phyloP scores from a whole-genome alignment of 2,329 filamentous ascomycete genomes.

The Ustulina deusta region DNA sequence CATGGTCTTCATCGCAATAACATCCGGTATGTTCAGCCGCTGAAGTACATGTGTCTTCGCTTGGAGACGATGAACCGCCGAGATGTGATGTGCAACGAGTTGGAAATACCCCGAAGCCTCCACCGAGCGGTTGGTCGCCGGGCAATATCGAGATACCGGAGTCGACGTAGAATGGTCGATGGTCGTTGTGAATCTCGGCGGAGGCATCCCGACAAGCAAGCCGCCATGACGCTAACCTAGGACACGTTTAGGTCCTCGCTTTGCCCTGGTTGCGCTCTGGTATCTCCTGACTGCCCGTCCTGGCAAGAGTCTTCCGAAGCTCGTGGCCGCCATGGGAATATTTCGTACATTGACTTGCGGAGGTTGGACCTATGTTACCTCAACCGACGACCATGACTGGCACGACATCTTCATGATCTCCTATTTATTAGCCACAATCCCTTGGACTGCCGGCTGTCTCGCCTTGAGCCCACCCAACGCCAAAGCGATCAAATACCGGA shows the following conservation, averaged over 20 bases:
- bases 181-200: neutral
- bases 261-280: conserved; percentile 90
- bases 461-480: conserved; percentile 87
- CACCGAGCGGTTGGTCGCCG: neutral
- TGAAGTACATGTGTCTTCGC: conserved; percentile 6
- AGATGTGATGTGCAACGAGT: neutral
- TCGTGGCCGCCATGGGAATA: conserved; percentile 82
- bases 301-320: conserved; percentile 80
- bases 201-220: neutral
- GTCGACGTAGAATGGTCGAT: neutral
- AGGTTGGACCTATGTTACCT: conserved; percentile 98
- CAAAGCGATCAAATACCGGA: conserved; percentile 86
- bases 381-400: conserved; percentile 98
- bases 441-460: conserved; percentile 94
- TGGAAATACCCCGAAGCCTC: neutral
- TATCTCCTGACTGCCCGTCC: conserved; percentile 87
- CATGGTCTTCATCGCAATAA: conserved; percentile 96
- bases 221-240: conserved; percentile 34
- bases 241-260: conserved; percentile 76
- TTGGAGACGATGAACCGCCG: neutral
- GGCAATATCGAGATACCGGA: neutral
- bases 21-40: conserved; percentile 74
- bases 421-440: conserved; percentile 92
- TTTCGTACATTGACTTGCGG: conserved; percentile 94
- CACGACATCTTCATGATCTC: conserved; percentile 99